Percentiles rank a stretch among this genome's conserved stretches.
Conservation (phyloP, 2,329 filamentous ascomycete species). For the Teratosphaeria epicoccoides region DNA sequence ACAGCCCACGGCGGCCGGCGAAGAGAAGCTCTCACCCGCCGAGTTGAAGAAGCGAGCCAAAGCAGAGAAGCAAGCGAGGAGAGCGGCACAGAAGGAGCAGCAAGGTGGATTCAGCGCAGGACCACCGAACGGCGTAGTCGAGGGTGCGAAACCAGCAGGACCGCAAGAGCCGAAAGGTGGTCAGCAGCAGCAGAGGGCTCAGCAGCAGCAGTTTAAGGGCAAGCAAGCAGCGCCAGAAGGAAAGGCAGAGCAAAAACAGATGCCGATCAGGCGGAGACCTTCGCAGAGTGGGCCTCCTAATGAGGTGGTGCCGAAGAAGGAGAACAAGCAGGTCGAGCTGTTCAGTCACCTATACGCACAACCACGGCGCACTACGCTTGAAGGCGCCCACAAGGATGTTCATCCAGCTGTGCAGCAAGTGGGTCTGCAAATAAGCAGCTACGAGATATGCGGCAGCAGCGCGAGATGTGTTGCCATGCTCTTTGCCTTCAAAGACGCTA, state of each 20-base stretch:
- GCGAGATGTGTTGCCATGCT: conserved; percentile 79
- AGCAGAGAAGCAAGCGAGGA: conserved; percentile 79
- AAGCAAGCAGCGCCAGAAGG: conserved; percentile 6
- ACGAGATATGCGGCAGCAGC: conserved; percentile 80
- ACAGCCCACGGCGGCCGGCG: conserved; percentile 11
- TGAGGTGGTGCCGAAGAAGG: conserved; percentile 27
- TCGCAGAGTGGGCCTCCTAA: conserved; percentile 6
- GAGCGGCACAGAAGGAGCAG: conserved; percentile 42
- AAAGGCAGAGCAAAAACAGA: conserved; percentile 6
- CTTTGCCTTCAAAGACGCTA: conserved; percentile 83
- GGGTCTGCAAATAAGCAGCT: conserved; percentile 82
- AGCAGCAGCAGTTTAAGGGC: conserved; percentile 23
- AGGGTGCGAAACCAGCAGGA: conserved; percentile 3
- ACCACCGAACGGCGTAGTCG: conserved; percentile 9
- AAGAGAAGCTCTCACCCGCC: conserved; percentile 55
- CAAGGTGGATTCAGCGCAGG: conserved; percentile 9
- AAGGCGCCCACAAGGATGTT: conserved; percentile 57
- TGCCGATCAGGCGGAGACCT: conserved; percentile 9
- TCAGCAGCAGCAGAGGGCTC: conserved; percentile 7
- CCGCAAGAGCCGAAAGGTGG: conserved; percentile 11
- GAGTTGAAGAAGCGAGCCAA: conserved; percentile 83
- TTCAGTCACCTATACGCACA: conserved; percentile 62
- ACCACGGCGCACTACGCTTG: conserved; percentile 55
- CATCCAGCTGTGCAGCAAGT: conserved; percentile 77
- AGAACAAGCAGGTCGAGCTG: conserved; percentile 56